These are phyloP conservation scores for Malus sieversii DNA, from an alignment of 306 rosid genomes.

Conservation along the genomic window DNA sequence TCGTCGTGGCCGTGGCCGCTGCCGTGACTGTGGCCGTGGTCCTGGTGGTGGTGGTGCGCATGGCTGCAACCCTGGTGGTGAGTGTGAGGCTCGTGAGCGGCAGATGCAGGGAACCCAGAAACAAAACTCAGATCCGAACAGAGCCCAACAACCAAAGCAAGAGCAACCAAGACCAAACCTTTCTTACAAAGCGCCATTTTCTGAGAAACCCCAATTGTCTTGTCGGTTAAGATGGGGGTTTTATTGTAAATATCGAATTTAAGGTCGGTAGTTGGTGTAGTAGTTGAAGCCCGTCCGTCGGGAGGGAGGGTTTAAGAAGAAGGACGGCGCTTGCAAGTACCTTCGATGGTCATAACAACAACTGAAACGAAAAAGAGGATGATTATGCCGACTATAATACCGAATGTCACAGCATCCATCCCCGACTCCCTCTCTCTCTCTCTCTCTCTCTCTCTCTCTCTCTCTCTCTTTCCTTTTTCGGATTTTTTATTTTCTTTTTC, in stretches of 20 bases:
- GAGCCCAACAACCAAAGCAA: conserved; percentile 25
- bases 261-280: background rate
- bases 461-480: background rate
- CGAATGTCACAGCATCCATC: conserved; percentile 77
- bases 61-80: conserved; percentile 31
- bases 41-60: conserved; percentile 27
- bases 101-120: conserved; percentile 22
- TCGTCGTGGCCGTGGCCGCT: conserved; percentile 13
- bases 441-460: background rate
- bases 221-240: background rate
- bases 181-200: conserved; percentile 25
- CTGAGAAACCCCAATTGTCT: background rate
- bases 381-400: conserved; percentile 65
- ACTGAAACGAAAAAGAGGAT: conserved; percentile 56
- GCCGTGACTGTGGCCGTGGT: conserved; percentile 13
- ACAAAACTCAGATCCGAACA: conserved; percentile 52
- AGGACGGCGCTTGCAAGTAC: conserved; percentile 54
- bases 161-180: background rate
- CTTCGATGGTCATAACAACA: conserved; percentile 74
- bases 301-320: background rate
- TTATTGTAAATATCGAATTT: background rate
- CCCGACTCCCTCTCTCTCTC: background rate
- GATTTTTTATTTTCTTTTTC: background rate
- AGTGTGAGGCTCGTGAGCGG: conserved; percentile 14
- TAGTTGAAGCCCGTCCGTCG: background rate